Conservation (phyloP, 768 basidiomycete genomes). For the Amanita muscaria region DNA sequence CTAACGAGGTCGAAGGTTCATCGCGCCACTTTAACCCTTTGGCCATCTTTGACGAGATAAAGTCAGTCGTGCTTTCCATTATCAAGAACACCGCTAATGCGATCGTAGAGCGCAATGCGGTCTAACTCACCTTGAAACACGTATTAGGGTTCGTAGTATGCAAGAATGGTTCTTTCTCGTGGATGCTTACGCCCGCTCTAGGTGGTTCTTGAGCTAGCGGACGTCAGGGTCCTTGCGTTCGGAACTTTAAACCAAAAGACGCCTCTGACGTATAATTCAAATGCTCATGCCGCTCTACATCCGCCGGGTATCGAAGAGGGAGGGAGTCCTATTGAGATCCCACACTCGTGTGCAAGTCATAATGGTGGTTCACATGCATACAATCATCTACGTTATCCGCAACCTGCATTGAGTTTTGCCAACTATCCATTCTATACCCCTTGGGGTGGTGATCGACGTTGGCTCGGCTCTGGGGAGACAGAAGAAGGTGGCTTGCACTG, state of each 20-base stretch:
- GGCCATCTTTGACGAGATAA: slow-evolving; percentile 64
- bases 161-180: slow-evolving; percentile 1
- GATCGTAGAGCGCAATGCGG: slow-evolving; percentile 55
- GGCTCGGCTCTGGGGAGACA: slow-evolving; percentile 41
- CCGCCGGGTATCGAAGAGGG: slow-evolving; percentile 52
- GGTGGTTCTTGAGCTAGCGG: slow-evolving; percentile 62
- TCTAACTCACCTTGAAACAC: slow-evolving; percentile 57
- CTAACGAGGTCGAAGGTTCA: slow-evolving; percentile 58
- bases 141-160: slow-evolving; percentile 45
- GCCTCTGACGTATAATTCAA: slow-evolving; percentile 49
- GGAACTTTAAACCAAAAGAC: slow-evolving; percentile 57
- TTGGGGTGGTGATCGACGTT: slow-evolving; percentile 59
- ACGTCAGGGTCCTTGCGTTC: slow-evolving; percentile 65
- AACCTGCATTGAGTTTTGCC: slow-evolving; percentile 43
- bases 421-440: slow-evolving; percentile 71
- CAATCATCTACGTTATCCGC: slow-evolving; percentile 42
- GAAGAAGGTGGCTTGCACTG: slow-evolving; percentile 59
- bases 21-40: slow-evolving; percentile 65
- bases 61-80: slow-evolving; percentile 34
- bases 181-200: slow-evolving; percentile 17
- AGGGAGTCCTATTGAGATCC: slow-evolving; percentile 12
- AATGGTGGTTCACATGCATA: slow-evolving; percentile 27
- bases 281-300: slow-evolving; percentile 60
- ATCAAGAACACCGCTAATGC: background rate
- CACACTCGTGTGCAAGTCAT: slow-evolving; percentile 20